Evolutionary conservation across 257 asterid genomes (phyloP), one percentile per base, ranked within the genome.

Genomic region (Mentha longifolia): DNA sequence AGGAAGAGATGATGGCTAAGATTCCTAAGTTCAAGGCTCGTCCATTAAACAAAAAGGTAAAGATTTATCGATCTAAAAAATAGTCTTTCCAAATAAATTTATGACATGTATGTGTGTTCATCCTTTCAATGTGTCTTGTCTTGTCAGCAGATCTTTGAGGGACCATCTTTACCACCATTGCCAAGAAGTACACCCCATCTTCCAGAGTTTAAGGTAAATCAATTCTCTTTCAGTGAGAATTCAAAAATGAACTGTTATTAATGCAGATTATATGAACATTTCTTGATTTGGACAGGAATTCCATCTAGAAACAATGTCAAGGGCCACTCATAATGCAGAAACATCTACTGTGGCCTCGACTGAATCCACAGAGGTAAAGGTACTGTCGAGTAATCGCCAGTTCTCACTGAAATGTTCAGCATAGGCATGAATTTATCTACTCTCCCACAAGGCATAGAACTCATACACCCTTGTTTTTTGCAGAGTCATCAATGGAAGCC

Each of bases 1-100:
- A 94, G 80, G 95, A 89, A 82, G 97, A 94, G 83, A 88, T 89
- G 90, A 84, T 94, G 92, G 98, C 97, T 71, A 92, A 91, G 68
- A 77, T 89, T 17, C 97, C 99, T 1, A 89, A 94, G 87, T 94
- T 94, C 58, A 91, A 84, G 83, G 99, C 98, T 61, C 88, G 90
- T 50, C 98, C 99, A 1, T 8, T 91, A 16, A 91, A 89, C 74
- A 94, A 91, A 78, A 94, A 84, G 91, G 98, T 93, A 77, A 1
- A 35, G 11, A 39, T 33, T 67, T 22, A 43, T 19, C 7, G 25
- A 66, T 62, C 31, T 13, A 19, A 22, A n/a, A n/a, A 15, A 33
- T 55, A 45, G 12, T 61, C 28, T 67, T 45, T 56, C 5, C 2
- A 0, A 45, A 2, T 17, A 51, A 50, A 37, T 60, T 49, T 37